Base-by-base conservation (phyloP, 2,329 filamentous ascomycete species). In the Aaosphaeria arxii region DNA sequence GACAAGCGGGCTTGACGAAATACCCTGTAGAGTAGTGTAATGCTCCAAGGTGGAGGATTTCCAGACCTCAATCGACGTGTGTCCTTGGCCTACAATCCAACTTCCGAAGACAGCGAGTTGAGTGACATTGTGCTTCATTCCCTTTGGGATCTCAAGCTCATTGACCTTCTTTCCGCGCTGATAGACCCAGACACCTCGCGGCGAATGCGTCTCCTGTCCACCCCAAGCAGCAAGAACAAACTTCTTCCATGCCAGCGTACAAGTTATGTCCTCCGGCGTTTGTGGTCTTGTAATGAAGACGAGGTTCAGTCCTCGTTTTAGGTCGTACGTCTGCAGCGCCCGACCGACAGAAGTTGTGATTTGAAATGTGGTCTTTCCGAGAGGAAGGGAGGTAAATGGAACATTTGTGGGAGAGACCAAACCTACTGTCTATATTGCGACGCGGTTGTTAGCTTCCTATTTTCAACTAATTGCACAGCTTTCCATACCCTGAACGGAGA, bases 291-390 rank as follows among this genome's bases (percentile, higher is more conserved):
- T 96, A 51, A 99, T 82, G 71, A 99, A 99, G 62, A 97, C 84
- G 43, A 99, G 83, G 62, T 95, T 92, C 52, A 99, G 81, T 42
- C 92, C 92, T 61, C 86, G 84, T 69, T 88, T 89, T 52, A 99
- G 76, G 68, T 99, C 94, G 75, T 99, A 99, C 0, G 94, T 99
- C 72, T 99, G 94, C 42, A 99, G 80, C 50, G 87, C 89, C 62
- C 86, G 83, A 53, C 92, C 94, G 52, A 95, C 88, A 0, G 90
- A 97, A 30, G 94, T 99, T 32, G 94, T 97, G 71, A 99, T 90
- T 70, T 99, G 94, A 67, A 96, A 99, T 4, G 91, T 95, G 1
- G 89, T 92, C 73, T 95, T 96, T 49, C 94, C 94, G 11, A 96
- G 78, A 1, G 92, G 88, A 31, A 95, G 81, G 5, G 88, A 87